Evolutionary conservation across 371 early-diverging fungal species (phyloP), one percentile per base, ranked within the genome.

Genomic region (Phascolomyces articulosus): DNA sequence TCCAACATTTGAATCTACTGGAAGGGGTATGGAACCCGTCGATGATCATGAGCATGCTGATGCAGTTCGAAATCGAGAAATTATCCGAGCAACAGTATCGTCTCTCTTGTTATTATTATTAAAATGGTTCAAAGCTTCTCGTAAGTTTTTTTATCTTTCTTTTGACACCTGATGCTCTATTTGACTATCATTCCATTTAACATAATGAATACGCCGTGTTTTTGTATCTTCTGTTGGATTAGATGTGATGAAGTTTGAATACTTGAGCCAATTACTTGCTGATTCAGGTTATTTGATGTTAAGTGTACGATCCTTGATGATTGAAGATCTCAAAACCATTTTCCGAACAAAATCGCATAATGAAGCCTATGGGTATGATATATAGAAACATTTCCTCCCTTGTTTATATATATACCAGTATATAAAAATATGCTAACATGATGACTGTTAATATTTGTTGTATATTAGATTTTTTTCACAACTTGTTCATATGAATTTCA

Each of bases 201-300:
- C 11, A 34, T 34, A 34, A 34, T n/a, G n/a, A n/a, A n/a, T n/a
- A n/a, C n/a, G n/a, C 4, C 27, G 20, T 56, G 3, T 15, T 56
- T 38, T 38, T 38, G 6, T 9, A 21, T 26, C 16, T 10, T 11
- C 7, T 21, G 41, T 26, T 44, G 47, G 48, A 20, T 9, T 66
- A 88, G 90, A 95, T 70, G 81, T 85, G 4, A 65, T 91, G 44
- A 90, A 88, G 62, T 91, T 88, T 73, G 93, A 94, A 67, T 90
- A 93, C 73, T 69, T 92, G 7, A 86, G 87, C 10, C 92, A 91
- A 65, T 77, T 91, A 0, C 73, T 95, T 40, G 85, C 91, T 18
- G 95, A 95, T 71, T 90, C 90, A 23, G 93, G 93, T 38, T 89
- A 91, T 54, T 78, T 93, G 48, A 78, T 95, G 16, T 67, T 95